Evolutionary conservation across 208 protist species (phyloP), one percentile per base, ranked within the genome.

Genomic region (Trypanosoma cruzi): DNA sequence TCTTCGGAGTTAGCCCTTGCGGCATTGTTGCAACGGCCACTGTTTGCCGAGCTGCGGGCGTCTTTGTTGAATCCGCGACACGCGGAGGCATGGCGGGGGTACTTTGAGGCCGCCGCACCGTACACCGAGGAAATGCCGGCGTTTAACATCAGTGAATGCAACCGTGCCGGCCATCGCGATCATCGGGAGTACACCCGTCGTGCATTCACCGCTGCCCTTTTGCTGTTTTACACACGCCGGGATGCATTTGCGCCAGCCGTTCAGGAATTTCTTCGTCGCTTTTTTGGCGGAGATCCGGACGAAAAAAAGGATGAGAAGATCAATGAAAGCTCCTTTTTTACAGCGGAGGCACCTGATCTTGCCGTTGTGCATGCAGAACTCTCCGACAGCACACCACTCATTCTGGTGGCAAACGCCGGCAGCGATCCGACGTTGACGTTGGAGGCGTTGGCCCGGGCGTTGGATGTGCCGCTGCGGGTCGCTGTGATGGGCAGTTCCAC

Each of bases 401-500:
- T 98, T 50, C 77, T 98, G 46, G 73, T 94, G 24, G 75, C 93
- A 24, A 82, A 89, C 49, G 88, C 96, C 28, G 98, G 98, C 68
- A 97, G 95, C 71, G 99, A 99, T 77, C 94, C 98, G 13, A 92
- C 90, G 31, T 60, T 67, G 32, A 77, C 79, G 40, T 90, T 99
- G 8, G 98, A 99, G 52, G 80, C 93, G 34, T 65, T 98, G 37
- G 95, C 97, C 0, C 53, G 65, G 20, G 64, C 89, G 53, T 79
- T 80, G 22, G 61, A 71, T 50, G 78, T 86, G 37, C 64, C 40
- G 50, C 86, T 98, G 29, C 63, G 40, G 26, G 61, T 86, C 20
- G 86, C 99, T n/a, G 98, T 98, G 16, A 97, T 99, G 80, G 99
- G 99, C 56, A 98, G 96, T 61, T 57, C 85, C 37, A 98, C 99